A percentile compares a stretch with the other conserved stretches of the same genome.
phyloP scores from a whole-genome alignment of 306 rosid genomes.

The Luffa aegyptiaca region DNA sequence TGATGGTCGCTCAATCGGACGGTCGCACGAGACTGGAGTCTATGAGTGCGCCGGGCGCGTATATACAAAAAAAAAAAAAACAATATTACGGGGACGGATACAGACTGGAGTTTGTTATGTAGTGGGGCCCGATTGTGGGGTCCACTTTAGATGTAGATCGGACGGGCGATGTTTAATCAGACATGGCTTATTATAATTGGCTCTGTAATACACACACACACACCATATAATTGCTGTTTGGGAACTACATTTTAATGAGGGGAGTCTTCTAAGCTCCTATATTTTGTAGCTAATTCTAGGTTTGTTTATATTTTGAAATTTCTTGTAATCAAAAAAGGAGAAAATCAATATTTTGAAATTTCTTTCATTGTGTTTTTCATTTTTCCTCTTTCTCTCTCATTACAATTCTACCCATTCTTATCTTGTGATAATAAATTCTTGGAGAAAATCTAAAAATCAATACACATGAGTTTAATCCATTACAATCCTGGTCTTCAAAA shows the following conservation, averaged over 20 bases:
- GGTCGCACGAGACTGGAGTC: conserved; percentile 7
- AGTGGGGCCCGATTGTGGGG: not conserved
- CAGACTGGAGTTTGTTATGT: not conserved
- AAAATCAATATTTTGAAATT: not conserved
- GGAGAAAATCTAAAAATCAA: too few species aligned
- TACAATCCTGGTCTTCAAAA: too few species aligned
- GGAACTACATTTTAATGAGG: not conserved
- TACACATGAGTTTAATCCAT: too few species aligned
- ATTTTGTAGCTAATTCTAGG: not conserved
- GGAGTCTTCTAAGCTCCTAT: not conserved
- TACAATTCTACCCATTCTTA: too few species aligned
- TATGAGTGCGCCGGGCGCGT: not conserved
- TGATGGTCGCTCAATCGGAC: not conserved
- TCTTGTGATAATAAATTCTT: not conserved
- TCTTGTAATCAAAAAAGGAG: too few species aligned
- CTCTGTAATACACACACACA: not conserved
- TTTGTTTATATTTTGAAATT: not conserved
- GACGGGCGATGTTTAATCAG: not conserved
- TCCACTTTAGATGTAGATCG: not conserved
- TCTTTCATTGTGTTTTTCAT: not conserved
- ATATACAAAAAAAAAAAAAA: not conserved
- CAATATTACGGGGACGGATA: not conserved
- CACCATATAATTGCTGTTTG: not conserved
- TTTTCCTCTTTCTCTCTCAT: too few species aligned
- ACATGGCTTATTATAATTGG: not conserved